Base-by-base conservation (phyloP, 176 grass and related monocot species). In the Bolboschoenus planiculmis region DNA sequence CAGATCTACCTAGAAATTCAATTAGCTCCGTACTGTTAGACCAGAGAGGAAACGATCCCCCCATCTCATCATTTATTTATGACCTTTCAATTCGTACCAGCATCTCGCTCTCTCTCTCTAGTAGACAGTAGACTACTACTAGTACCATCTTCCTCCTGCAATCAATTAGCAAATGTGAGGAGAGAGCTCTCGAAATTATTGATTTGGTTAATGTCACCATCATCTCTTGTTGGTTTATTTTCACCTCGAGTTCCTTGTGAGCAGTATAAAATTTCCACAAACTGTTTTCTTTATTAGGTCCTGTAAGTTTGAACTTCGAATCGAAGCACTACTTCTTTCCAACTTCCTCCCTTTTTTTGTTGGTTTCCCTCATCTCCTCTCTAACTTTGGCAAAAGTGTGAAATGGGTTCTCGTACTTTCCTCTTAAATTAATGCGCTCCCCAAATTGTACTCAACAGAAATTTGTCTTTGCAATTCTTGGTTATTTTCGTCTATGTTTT, bases 131-230 rank as follows among this genome's bases (percentile, higher is more conserved):
- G n/a, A n/a, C n/a, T n/a, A n/a, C n/a, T n/a, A n/a, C 4, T 34
- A 34, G 11, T 9, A 24, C 21, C 3, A 16, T 35, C 7, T 39
- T 30, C 11, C 18, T 53, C 18, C 65, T 42, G 6, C 65, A 37
- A 70, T 40, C 64, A 67, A 53, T 53, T 14, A 53, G 34, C 18
- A 40, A 70, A 70, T 20, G 35, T 18, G 20, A 76, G 14, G 23
- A 39, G 39, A 40, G 42, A 74, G 70, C 42, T 48, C 70, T 23
- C 21, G 68, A 75, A 75, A 74, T 48, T 13, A 48, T 75, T 48
- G 70, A 74, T 74, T 50, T 16, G 71, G 71, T 70, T 70, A 37
- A 23, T 75, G 71, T 75, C 71, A 50, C 72, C 26, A 76, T 76
- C 72, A 5, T 20, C 44, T 71, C 36, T 24, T 42, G 11, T 23